These are phyloP conservation scores for Euphorbia pulcherrima DNA, from an alignment of 345 rosid genomes.

Conservation along the genomic window DNA sequence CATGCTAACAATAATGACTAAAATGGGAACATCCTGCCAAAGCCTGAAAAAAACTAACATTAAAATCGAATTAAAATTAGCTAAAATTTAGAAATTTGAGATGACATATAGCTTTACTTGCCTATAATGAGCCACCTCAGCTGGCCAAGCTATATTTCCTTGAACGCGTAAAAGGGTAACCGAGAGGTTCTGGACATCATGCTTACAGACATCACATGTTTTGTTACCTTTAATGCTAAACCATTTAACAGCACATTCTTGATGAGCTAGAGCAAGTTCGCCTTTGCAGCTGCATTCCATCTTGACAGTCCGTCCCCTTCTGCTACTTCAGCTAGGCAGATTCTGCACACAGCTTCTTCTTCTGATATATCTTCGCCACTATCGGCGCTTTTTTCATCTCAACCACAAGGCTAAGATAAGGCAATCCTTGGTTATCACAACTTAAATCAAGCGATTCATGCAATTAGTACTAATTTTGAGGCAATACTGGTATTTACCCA, in stretches of 20 bases:
- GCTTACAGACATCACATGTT: constrained; percentile 92
- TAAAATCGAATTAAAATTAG: too few species aligned
- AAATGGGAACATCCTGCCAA: constrained; percentile 94
- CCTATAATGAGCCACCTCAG: constrained; percentile 50
- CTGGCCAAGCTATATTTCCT: constrained; percentile 33
- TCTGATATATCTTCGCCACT: constrained; percentile 77
- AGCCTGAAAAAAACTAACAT: constrained; percentile 46
- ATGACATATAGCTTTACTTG: constrained; percentile 29
- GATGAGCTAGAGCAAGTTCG: constrained; percentile 83
- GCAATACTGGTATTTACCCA: constrained; percentile 36
- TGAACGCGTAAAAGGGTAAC: constrained; percentile 87
- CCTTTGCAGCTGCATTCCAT: constrained; percentile 99
- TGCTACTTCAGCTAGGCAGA: constrained; percentile 75
- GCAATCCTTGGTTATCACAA: constrained; percentile 49
- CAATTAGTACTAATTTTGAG: background rate
- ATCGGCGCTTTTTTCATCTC: constrained; percentile 48
- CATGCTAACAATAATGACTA: constrained; percentile 91
- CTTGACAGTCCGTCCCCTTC: constrained; percentile 81
- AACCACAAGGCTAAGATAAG: constrained; percentile 66
- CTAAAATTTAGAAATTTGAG: background rate
- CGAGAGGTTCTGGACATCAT: constrained; percentile 86
- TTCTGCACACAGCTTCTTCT: constrained; percentile 94
- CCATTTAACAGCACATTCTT: constrained; percentile 92
- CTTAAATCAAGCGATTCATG: constrained; percentile 14
- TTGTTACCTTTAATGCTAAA: constrained; percentile 95